Conservation (phyloP, 1,284 basidiomycete species). For the Mycosarcoma maydis region DNA sequence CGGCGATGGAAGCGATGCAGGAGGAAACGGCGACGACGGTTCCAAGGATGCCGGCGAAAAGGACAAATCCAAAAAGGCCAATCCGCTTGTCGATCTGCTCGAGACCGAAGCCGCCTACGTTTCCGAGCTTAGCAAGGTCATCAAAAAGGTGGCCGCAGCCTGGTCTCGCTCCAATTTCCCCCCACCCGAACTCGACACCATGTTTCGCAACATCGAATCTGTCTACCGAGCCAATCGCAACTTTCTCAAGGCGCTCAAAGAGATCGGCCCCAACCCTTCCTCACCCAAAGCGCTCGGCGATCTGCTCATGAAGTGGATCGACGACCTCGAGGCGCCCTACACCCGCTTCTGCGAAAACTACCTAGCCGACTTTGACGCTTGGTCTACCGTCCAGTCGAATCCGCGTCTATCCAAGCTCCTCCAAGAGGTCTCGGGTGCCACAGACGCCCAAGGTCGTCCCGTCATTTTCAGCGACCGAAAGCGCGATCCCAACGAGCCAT, state of each 20-base stretch:
- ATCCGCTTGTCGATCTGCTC: constrained; percentile 89
- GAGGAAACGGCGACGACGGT: constrained; percentile 31
- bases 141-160: constrained; percentile 95
- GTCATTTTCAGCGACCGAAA: constrained; percentile 50
- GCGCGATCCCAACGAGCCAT: constrained; percentile 67
- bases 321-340: constrained; percentile 78
- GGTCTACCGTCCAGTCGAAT: constrained; percentile 82
- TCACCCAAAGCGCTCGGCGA: constrained; percentile 96
- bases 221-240: constrained; percentile 90
- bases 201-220: constrained; percentile 92
- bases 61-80: constrained; percentile 67
- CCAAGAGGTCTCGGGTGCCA: constrained; percentile 73
- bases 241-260: constrained; percentile 80
- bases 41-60: constrained; percentile 25
- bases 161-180: constrained; percentile 96
- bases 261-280: constrained; percentile 90
- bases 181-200: constrained; percentile 85
- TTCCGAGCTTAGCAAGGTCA: constrained; percentile 87
- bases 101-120: constrained; percentile 93
- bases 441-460: constrained; percentile 46
- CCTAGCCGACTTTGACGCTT: constrained; percentile 81
- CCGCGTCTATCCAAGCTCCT: constrained; percentile 77
- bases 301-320: constrained; percentile 94
- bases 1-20: constrained; percentile 22
- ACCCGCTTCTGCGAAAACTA: constrained; percentile 81